phyloP scores from a whole-genome alignment of 1,284 basidiomycete genomes.

The Fomitopsis schrenkii region DNA sequence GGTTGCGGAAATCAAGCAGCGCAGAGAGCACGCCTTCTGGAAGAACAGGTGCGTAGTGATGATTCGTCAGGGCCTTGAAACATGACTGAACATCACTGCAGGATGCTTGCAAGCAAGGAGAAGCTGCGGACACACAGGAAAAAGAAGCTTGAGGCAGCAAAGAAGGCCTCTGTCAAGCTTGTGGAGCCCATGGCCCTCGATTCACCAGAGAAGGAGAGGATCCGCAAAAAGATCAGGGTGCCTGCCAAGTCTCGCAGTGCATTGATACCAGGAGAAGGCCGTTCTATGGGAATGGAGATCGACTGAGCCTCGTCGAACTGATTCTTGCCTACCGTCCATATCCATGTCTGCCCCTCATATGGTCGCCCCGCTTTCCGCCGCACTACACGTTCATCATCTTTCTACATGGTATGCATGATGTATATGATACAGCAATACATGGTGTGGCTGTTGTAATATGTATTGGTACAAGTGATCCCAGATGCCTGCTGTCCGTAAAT shows the following conservation, averaged over 20 bases:
- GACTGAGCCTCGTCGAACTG: slow-evolving; percentile 40
- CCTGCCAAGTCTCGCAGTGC: slow-evolving; percentile 65
- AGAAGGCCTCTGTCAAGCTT: slow-evolving; percentile 63
- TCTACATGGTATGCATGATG: slow-evolving; percentile 15
- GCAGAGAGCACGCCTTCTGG: slow-evolving; percentile 96
- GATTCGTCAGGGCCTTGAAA: neutral
- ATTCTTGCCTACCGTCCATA: neutral
- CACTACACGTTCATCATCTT: neutral
- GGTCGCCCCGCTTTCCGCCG: slow-evolving; percentile 3
- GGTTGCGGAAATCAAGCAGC: slow-evolving; percentile 87
- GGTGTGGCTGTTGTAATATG: slow-evolving; percentile 15
- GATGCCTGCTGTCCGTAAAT: slow-evolving; percentile 4
- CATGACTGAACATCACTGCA: slow-evolving; percentile 25
- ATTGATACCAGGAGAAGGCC: slow-evolving; percentile 72
- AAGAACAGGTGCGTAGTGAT: slow-evolving; percentile 70
- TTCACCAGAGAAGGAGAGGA: slow-evolving; percentile 40
- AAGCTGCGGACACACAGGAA: slow-evolving; percentile 66
- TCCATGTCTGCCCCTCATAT: neutral
- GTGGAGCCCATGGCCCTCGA: slow-evolving; percentile 61
- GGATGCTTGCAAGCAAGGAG: slow-evolving; percentile 78
- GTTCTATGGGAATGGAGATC: slow-evolving; percentile 80
- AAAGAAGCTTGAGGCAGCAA: slow-evolving; percentile 51
- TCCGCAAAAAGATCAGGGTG: slow-evolving; percentile 80
- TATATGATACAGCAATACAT: slow-evolving; percentile 20
- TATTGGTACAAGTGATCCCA: slow-evolving; percentile 18